Base-by-base conservation (phyloP, 176 grass and related monocot species). In the Bonia amplexicaulis region DNA sequence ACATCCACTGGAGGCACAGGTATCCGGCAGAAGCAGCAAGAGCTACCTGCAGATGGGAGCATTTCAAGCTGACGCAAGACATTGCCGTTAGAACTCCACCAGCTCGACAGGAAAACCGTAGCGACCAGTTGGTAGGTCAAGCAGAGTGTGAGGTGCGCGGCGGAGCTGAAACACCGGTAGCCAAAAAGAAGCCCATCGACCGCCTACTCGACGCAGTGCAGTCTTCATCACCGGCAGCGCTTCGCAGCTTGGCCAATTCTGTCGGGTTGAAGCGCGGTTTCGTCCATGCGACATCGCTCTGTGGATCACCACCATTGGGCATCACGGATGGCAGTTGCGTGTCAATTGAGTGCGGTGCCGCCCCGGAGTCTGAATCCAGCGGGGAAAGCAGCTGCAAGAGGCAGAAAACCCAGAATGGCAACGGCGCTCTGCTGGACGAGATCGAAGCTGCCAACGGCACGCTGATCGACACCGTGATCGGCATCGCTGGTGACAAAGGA, bases 381-480 rank as follows among this genome's bases (percentile, higher is more conserved):
- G 12, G 6, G 7, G 65, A 61, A 61, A 15, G 1, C 9, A 13
- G 11, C n/a, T 5, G 29, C 23, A 88, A 58, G 74, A 73, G 58
- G 68, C 68, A 27, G 13, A 84, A 80, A 59, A 59, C 31, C 33
- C 33, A 58, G 81, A 46, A 73, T 23, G 25, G 2, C 31, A 74
- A 80, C 52, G 69, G 59, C 48, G 20, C 20, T 66, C 60, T 80
- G 20, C 16, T 67, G 60, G 73, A 57, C 58, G 88, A 87, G 58
- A 83, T 87, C 13, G 19, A 25, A 25, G 80, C 31, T 46, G 37
- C 42, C 66, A 87, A 83, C 26, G 15, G 13, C 47, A 63, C 12
- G 26, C n/a, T 87, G 27, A 68, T 87, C 27, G 84, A 90, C 20
- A 87, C 73, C 0, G 5, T 40, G 39, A 39, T 87, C 75, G 74